phyloP scores from a whole-genome alignment of 352 stramenopile genomes.

The Pythium plurisporium region DNA sequence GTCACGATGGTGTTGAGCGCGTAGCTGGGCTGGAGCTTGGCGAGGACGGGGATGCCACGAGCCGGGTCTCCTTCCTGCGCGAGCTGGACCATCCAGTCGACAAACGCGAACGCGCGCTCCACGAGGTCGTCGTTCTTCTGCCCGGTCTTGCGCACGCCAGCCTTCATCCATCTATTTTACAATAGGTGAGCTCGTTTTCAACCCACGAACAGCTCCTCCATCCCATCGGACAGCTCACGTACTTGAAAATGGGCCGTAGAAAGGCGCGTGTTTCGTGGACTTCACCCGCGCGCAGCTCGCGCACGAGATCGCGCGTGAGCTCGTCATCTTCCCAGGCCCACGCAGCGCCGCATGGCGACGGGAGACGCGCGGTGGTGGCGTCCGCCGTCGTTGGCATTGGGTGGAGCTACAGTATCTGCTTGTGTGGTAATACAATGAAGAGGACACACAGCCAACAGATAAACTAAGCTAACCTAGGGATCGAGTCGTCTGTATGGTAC shows the following conservation, averaged over 20 bases:
- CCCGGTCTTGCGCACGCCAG: constrained; percentile 54
- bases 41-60: constrained; percentile 36
- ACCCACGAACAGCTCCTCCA: not conserved
- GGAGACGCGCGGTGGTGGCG: not conserved
- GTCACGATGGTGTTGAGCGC: constrained; percentile 78
- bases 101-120: constrained; percentile 63
- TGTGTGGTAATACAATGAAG: not conserved
- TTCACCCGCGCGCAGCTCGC: constrained; percentile 26
- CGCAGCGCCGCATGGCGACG: constrained; percentile 1
- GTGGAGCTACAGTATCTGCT: not conserved
- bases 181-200: not conserved
- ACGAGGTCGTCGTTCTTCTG: constrained; percentile 45
- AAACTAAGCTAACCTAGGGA: not conserved
- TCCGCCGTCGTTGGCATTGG: not conserved
- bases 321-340: constrained; percentile 39
- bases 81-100: constrained; percentile 65
- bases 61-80: constrained; percentile 35
- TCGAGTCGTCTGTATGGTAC: not conserved
- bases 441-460: too few species aligned
- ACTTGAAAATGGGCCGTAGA: constrained; percentile 63
- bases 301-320: constrained; percentile 32
- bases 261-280: constrained; percentile 56
- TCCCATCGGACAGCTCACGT: too few species aligned
- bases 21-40: constrained; percentile 56
- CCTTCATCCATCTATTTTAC: constrained; percentile 50